A percentile compares a stretch with the other conserved stretches of the same genome.
Evolutionary conservation across 176 grass and related monocot species (phyloP).

Genomic region (Carex myosuroides): DNA sequence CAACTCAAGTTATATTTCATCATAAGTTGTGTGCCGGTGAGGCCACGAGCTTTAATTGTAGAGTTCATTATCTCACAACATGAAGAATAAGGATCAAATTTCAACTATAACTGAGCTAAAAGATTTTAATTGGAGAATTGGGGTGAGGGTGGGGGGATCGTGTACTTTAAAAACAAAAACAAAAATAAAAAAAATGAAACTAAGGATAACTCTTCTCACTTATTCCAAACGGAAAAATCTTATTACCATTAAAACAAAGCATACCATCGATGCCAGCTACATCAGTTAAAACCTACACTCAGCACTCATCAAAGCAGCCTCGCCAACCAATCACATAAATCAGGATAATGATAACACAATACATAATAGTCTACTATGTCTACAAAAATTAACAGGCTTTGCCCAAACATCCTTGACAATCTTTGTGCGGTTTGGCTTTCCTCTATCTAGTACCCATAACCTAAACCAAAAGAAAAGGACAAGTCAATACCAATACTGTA

Average conservation of each 20-base stretch:
- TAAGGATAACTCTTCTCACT: not conserved
- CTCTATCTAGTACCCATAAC: slow-evolving; percentile 59
- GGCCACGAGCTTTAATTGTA: too few relatives aligned
- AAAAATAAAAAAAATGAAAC: not conserved
- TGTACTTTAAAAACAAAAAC: too few relatives aligned
- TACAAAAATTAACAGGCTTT: slow-evolving; percentile 27
- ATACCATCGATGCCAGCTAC: not conserved
- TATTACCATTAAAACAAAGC: slow-evolving; percentile 1
- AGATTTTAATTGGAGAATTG: too few relatives aligned
- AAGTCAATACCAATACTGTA: not conserved
- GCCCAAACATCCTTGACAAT: not conserved
- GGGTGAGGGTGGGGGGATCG: too few relatives aligned
- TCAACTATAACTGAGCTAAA: too few relatives aligned
- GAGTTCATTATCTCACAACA: too few relatives aligned
- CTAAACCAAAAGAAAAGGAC: slow-evolving; percentile 8
- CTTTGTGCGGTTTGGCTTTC: not conserved
- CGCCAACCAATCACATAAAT: not conserved
- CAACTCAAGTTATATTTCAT: not conserved
- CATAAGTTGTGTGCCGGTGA: too few relatives aligned
- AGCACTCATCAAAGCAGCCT: not conserved
- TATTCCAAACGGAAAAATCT: not conserved
- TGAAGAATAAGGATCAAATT: too few relatives aligned
- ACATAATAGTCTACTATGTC: not conserved
- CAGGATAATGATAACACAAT: not conserved
- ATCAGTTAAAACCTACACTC: not conserved